phyloP scores from a whole-genome alignment of 2,329 filamentous ascomycete genomes.

The Raffaelea albimanens region DNA sequence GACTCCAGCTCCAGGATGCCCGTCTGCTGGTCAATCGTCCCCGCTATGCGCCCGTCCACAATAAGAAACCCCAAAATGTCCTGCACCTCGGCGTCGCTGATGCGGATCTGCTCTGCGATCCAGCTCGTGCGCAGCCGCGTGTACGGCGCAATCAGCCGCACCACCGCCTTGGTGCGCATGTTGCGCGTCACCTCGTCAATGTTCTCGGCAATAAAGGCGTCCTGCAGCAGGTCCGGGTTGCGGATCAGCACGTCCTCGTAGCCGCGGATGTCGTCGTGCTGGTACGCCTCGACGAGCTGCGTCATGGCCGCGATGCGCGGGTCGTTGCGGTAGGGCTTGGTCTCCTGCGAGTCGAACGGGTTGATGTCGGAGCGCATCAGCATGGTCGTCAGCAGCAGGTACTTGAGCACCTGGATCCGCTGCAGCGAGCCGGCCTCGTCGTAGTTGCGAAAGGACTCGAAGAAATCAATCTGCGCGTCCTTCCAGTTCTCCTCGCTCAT shows the following conservation, averaged over 20 bases:
- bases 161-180: conserved; percentile 91
- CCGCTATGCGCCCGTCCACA: conserved; percentile 76
- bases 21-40: conserved; percentile 80
- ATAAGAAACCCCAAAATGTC: conserved; percentile 96
- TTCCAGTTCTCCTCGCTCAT: conserved; percentile 99
- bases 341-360: conserved; percentile 97
- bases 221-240: conserved; percentile 80
- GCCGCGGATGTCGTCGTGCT: conserved; percentile 83
- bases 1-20: conserved; percentile 74
- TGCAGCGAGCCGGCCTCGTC: conserved; percentile 95
- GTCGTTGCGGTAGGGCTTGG: conserved; percentile 94
- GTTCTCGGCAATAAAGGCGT: conserved; percentile 96
- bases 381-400: conserved; percentile 94
- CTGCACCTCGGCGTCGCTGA: conserved; percentile 76
- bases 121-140: conserved; percentile 82
- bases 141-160: conserved; percentile 91
- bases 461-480: conserved; percentile 93
- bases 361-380: conserved; percentile 98
- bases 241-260: conserved; percentile 83
- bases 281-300: conserved; percentile 90
- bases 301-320: conserved; percentile 95
- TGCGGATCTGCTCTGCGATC: conserved; percentile 81
- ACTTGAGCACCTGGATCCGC: conserved; percentile 94
- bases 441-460: conserved; percentile 97
- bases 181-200: conserved; percentile 98